Evolutionary conservation across 768 basidiomycete species (phyloP), one percentile per base, ranked within the genome.

Genomic region (Mycena polygramma): DNA sequence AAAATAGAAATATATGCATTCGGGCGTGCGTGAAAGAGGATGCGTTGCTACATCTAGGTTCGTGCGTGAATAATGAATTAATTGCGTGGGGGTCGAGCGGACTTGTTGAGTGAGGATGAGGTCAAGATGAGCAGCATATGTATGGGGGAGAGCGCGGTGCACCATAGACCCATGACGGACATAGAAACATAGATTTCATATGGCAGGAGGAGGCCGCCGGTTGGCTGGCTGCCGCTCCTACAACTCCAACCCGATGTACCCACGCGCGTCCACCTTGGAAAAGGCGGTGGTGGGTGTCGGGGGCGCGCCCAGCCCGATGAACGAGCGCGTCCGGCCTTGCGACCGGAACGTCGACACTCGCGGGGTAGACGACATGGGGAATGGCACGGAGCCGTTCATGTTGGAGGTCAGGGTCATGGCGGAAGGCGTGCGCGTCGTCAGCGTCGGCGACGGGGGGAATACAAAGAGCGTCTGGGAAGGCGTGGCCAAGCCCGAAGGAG

Each of bases 401-500:
- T 84, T 91, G 69, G 93, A 92, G 53, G 89, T 93, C 63, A 95
- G 82, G 45, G 92, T 94, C 89, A 95, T 91, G 43, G 94, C 92
- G 55, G 93, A 92, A 35, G 94, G 93, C 60, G 92, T 94, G 61
- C 86, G 87, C 53, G 89, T 84, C 75, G 84, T 85, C 71, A 83
- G 75, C 55, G 85, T 89, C 57, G 80, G 93, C 7, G 94, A 95
- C 39, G 94, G 93, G 1, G 94, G 94, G 77, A 95, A 95, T 45
- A 95, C 91, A 74, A 95, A 95, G 54, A 95, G 84, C 0, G 94
- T 95, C 77, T 95, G 94, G 2, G 94, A 93, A 39, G 92, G 92
- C 41, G 91, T 87, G 54, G 84, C 79, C 46, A 83, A 76, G 4
- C 73, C 73, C 20, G 79, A 76, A 6, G 74, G 61, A 63, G 76